A percentile compares a stretch with the other conserved stretches of the same genome.
These are phyloP conservation scores for Ceratocystiopsis brevicomis DNA, from an alignment of 2,329 filamentous ascomycete genomes.

Conservation along the genomic window DNA sequence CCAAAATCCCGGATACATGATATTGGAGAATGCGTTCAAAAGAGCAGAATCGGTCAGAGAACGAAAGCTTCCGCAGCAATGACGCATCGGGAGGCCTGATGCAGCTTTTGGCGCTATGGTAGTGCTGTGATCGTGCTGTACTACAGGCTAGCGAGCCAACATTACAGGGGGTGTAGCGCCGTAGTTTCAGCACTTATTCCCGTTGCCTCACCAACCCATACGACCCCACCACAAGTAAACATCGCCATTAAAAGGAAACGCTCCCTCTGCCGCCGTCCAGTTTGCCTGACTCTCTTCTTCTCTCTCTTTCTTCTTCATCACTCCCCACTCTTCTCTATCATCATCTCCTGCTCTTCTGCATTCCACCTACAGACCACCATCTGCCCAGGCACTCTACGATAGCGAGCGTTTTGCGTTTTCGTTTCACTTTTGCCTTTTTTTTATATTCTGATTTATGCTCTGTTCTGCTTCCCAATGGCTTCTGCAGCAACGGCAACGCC, in stretches of 20 bases:
- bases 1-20: no score
- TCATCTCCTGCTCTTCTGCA: slow-evolving; percentile 1
- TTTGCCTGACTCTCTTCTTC: slow-evolving; percentile 3
- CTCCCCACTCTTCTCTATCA: slow-evolving; percentile 2
- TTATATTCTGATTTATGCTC: slow-evolving; percentile 11
- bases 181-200: no score
- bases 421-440: slow-evolving; percentile 12
- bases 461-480: slow-evolving; percentile 47
- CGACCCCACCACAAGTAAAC: slow-evolving; percentile 8
- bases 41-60: no score
- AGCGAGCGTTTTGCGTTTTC: background rate
- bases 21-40: no score
- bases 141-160: background rate
- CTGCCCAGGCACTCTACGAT: background rate
- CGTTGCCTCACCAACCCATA: slow-evolving; percentile 5
- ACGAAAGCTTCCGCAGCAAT: no score
- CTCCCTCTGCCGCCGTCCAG: background rate
- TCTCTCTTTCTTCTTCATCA: slow-evolving; percentile 10
- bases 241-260: slow-evolving; percentile 9
- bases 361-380: slow-evolving; percentile 5
- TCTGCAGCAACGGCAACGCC: slow-evolving; percentile 56
- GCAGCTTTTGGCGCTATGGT: no score
- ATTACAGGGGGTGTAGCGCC: background rate
- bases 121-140: background rate
- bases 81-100: background rate